Percentiles rank a stretch among this genome's conserved stretches.
Evolutionary conservation across 2,329 filamentous ascomycete species (phyloP).

Genomic region (Penicillium sp.): DNA sequence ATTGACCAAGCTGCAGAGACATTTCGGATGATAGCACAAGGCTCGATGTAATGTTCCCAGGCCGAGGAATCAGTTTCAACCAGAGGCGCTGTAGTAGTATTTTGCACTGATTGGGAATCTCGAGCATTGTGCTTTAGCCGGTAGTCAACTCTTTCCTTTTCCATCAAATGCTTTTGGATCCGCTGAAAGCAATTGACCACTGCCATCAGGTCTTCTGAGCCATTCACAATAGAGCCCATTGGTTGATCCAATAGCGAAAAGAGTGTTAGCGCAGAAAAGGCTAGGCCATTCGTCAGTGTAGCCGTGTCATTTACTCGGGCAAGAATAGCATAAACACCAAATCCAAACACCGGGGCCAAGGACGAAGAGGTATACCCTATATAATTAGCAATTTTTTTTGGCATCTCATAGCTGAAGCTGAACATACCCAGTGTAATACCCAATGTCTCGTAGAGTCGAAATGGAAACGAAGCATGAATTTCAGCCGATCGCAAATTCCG

Average conservation of each 20-base stretch:
- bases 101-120: neutral
- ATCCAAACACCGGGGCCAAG: constrained; percentile 15
- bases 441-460: constrained; percentile 12
- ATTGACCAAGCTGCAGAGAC: constrained; percentile 14
- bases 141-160: constrained; percentile 11
- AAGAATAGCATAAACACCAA: constrained; percentile 14
- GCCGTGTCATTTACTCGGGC: constrained; percentile 6
- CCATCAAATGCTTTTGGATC: constrained; percentile 18
- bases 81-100: neutral
- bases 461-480: constrained; percentile 12
- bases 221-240: constrained; percentile 13
- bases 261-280: constrained; percentile 20
- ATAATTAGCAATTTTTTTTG: neutral
- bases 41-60: neutral
- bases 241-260: constrained; percentile 19
- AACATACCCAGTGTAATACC: constrained; percentile 14
- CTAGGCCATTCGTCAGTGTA: constrained; percentile 15
- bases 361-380: constrained; percentile 18
- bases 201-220: constrained; percentile 13
- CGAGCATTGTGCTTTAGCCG: constrained; percentile 1
- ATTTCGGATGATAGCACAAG: constrained; percentile 4
- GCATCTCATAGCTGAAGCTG: neutral
- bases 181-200: constrained; percentile 19
- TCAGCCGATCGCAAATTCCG: constrained; percentile 13
- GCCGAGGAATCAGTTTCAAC: neutral